Base-by-base conservation (phyloP, 257 asterid species). In the Phtheirospermum japonicum region DNA sequence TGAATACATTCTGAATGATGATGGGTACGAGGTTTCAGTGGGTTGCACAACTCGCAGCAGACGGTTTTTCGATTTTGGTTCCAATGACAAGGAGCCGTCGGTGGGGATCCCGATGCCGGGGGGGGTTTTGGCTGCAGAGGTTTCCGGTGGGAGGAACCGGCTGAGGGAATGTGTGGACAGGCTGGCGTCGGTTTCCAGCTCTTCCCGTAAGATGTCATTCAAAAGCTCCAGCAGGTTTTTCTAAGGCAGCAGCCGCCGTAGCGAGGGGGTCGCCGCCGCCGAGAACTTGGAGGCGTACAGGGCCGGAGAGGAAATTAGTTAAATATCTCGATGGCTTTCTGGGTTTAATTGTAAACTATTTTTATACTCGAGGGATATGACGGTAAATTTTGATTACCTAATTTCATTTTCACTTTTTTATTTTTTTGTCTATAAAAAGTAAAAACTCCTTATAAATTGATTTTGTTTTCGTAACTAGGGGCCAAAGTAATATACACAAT, bases 301-400 rank as follows among this genome's bases (percentile, higher is more conserved):
- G 6, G 80, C 59, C 48, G 99, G 97, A 30, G 94, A 85, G 64
- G 99, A 93, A 70, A 93, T 93, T 31, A 85, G 94, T 71, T 95
- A 89, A 59, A 37, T 85, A n/a, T 89, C 89, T 60, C 85, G 96
- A 60, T 92, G 99, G 97, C 71, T 92, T 6, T 83, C 99, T 17
- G 86, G 91, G 76, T 82, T 64, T 89, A 78, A 77, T 3, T 76
- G 85, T 73, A 74, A 59, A 72, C 63, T 65, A 60, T 13, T 56
- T n/a, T 13, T 50, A 46, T 23, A 30, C 5, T 37, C 5, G 36
- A 51, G 69, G 82, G 83, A 37, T 43, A 58, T 33, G 11, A 0
- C 9, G 33, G 72, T 70, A 61, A 64, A 58, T 50, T 19, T 57
- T 14, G 5, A 39, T 28, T 16, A 14, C 61, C n/a, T n/a, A n/a